Evolutionary conservation across 192 early-diverging fungal species (phyloP).

Genomic region (Podila verticillata): DNA sequence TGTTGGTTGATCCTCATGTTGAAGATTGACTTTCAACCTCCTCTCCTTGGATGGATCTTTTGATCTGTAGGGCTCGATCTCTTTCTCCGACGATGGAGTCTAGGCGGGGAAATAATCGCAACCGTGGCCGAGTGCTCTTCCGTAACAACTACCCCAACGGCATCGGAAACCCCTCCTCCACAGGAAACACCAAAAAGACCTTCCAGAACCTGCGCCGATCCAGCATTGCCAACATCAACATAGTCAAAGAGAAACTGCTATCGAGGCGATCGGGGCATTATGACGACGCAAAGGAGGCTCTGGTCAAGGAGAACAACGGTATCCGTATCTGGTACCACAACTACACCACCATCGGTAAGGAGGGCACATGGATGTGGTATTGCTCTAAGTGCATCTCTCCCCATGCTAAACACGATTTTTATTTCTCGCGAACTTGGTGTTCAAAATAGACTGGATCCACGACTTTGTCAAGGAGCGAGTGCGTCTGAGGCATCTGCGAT

Average conservation of each 20-base stretch:
- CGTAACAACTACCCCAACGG: conserved; percentile 6
- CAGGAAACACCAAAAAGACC: conserved; percentile 8
- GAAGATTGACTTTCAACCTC: neutral
- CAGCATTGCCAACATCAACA: conserved; percentile 46
- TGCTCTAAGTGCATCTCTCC: no score
- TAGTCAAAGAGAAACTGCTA: conserved; percentile 32
- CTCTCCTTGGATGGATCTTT: neutral
- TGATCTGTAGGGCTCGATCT: conserved; percentile 28
- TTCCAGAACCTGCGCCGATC: conserved; percentile 26
- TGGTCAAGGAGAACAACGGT: conserved; percentile 64
- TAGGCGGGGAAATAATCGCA: conserved; percentile 8
- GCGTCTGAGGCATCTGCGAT: conserved; percentile 66
- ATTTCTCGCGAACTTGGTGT: no score
- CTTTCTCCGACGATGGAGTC: conserved; percentile 41
- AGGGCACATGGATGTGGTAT: no score
- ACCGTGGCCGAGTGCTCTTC: conserved; percentile 23
- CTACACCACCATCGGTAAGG: conserved; percentile 66
- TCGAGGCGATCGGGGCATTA: conserved; percentile 52
- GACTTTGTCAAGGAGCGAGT: conserved; percentile 87
- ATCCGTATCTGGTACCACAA: conserved; percentile 68
- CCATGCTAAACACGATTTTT: no score
- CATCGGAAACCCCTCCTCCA: neutral
- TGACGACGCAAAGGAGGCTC: conserved; percentile 58
- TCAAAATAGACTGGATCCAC: conserved; percentile 85
- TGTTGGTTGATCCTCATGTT: neutral